Base-by-base conservation (phyloP, 73 alveolate genomes). In the Paramecium pentaurelia region DNA sequence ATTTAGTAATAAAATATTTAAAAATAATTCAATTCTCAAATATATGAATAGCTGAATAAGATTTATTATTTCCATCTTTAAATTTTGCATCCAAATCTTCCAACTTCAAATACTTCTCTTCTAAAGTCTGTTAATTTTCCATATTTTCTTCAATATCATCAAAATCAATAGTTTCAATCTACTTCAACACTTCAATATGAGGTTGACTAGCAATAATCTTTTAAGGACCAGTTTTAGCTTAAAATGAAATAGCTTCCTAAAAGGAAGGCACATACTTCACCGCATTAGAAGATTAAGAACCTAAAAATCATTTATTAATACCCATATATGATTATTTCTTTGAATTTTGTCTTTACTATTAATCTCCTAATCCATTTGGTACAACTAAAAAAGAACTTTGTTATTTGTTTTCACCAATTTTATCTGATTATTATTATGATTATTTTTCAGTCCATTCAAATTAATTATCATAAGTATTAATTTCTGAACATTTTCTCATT, bases 131-230 rank as follows among this genome's bases (percentile, higher is more conserved):
- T 42, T 80, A 18, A 11, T 80, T 36, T 9, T 45, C 49, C n/a
- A 80, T 10, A 80, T 80, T 80, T 47, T 80, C 91, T 18, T 80
- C 91, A 20, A 80, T 80, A 10, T 80, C 91, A 80, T 80, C 91
- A 80, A 80, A 80, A 27, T 80, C 91, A 25, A 80, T 18, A 2
- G 91, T 80, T 8, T 80, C 71, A n/a, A 80, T 49, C 58, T 80
- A 38, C 37, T 75, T 75, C 68, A 75, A 32, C 11, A 64, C 20
- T 37, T 73, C 64, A 14, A 80, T 80, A 36, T 80, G 91, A 44
- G 91, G 91, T 45, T 80, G 27, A 49, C 91, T 80, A 10, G 73
- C 77, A 27, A 47, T 42, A 9, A 80, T 27, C 47, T 75, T 75
- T 36, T 38, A 8, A 10, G 30, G 42, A 10, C 28, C 38, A 5